Base-by-base conservation (phyloP, 768 basidiomycete species). In the Wakefieldia striispora region DNA sequence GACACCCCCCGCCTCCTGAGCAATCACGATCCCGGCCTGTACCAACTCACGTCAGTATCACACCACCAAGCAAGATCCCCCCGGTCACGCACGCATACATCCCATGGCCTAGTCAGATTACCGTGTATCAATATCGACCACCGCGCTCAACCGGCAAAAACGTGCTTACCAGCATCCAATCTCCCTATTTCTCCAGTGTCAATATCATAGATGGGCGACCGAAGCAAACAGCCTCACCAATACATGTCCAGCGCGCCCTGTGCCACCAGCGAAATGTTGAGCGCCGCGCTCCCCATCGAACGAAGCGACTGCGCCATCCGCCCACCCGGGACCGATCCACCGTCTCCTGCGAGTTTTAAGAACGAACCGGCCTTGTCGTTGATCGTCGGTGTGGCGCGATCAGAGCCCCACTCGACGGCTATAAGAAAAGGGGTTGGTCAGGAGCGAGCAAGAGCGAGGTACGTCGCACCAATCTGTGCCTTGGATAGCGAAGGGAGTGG, bases 391-490 rank as follows among this genome's bases (percentile, higher is more conserved):
- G 69, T 62, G 6, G 75, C 72, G 23, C 92, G 78, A 64, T 93
- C 90, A 3, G 88, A 84, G 34, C 92, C 93, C 89, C 91, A 97
- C 68, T 97, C 94, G 33, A 92, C 74, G 11, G 83, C 91, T 78
- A 16, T 3, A 33, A 14, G 72, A 21, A 23, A 12, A 3, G 29
- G 6, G 23, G 43, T 39, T 16, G 24, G 41, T 67, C 34, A 57
- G 55, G 9, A n/a, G 35, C 35, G 23, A 54, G 23, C 29, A 11
- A 26, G 1, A 6, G 33, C 7, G 14, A 12, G 40, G 5, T 13
- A 17, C 12, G 20, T 9, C 33, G 14, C 54, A 83, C 86, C 85
- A 34, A 93, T 76, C 39, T 89, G 75, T 21, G 86, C 88, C 57
- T 83, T 83, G 27, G 82, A 82, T 6, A 90, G 79, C 9, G 81